phyloP scores from a whole-genome alignment of 139 green algal genomes.

The Picochlorum sp. region DNA sequence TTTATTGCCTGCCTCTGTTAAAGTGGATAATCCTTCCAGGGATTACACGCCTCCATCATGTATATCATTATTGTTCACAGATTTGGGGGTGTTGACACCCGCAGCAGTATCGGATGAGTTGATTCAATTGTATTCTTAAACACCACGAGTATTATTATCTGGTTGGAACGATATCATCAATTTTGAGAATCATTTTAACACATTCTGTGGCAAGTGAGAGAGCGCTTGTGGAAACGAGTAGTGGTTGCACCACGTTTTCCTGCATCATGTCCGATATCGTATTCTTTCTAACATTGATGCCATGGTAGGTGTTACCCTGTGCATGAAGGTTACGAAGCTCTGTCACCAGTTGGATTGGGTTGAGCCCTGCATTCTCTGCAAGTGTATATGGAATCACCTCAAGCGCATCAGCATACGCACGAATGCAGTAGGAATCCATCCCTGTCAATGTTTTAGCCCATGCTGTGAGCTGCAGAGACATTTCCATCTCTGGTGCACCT shows the following conservation, averaged over 20 bases:
- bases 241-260: constrained; percentile 92
- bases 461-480: constrained; percentile 65
- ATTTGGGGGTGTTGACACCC: constrained; percentile 84
- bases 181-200: constrained; percentile 97
- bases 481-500: constrained; percentile 85
- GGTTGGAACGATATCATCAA: constrained; percentile 86
- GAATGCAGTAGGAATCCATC: constrained; percentile 91
- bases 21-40: constrained; percentile 69
- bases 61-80: constrained; percentile 83
- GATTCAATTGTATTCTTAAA: constrained; percentile 84
- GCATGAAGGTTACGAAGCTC: constrained; percentile 90
- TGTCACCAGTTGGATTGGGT: constrained; percentile 96
- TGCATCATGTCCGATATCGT: constrained; percentile 75
- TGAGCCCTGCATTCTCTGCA: constrained; percentile 95
- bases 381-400: constrained; percentile 98
- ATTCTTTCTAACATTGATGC: constrained; percentile 73
- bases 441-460: constrained; percentile 87
- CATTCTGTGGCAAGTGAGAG: constrained; percentile 89
- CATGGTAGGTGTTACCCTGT: constrained; percentile 49
- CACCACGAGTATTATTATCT: constrained; percentile 26
- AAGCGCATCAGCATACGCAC: constrained; percentile 90
- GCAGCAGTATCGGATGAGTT: constrained; percentile 92
- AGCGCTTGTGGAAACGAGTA: constrained; percentile 85
- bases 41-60: constrained; percentile 89
- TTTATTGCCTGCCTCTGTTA: constrained; percentile 51